These are phyloP conservation scores for Polygonum aviculare DNA, from an alignment of 148 eudicot genomes.

Conservation along the genomic window DNA sequence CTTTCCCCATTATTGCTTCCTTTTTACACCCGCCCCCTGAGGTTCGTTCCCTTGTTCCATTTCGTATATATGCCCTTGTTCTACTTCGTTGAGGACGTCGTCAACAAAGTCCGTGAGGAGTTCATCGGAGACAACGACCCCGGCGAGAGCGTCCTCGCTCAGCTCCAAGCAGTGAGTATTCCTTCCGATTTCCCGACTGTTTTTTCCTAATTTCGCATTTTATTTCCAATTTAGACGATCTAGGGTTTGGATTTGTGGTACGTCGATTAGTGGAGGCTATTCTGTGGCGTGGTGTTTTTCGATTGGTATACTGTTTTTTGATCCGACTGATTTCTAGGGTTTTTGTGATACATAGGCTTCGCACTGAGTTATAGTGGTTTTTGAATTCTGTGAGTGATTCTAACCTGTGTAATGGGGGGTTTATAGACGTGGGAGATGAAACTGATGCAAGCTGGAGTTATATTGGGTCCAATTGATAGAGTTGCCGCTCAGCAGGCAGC, in stretches of 20 bases:
- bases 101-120: conserved; percentile 88
- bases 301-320: conserved; percentile 13
- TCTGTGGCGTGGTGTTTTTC: background rate
- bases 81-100: conserved; percentile 55
- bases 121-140: conserved; percentile 63
- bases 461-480: conserved; percentile 66
- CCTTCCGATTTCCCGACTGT: background rate
- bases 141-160: conserved; percentile 56
- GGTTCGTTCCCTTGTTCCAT: too few relatives aligned
- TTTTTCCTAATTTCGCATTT: conserved; percentile 1
- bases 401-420: background rate
- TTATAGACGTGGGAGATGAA: conserved; percentile 85
- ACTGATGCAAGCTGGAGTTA: conserved; percentile 84
- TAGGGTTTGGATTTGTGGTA: conserved; percentile 22
- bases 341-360: conserved; percentile 21
- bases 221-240: background rate
- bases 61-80: too few relatives aligned
- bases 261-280: background rate
- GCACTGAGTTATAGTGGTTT: background rate
- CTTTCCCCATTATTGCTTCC: too few relatives aligned
- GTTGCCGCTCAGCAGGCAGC: conserved; percentile 31
- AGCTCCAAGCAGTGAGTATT: conserved; percentile 66
- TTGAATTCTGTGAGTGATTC: background rate
- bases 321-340: conserved; percentile 16
- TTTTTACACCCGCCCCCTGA: too few relatives aligned